phyloP scores from a whole-genome alignment of 768 basidiomycete genomes.

The Chiua virens region DNA sequence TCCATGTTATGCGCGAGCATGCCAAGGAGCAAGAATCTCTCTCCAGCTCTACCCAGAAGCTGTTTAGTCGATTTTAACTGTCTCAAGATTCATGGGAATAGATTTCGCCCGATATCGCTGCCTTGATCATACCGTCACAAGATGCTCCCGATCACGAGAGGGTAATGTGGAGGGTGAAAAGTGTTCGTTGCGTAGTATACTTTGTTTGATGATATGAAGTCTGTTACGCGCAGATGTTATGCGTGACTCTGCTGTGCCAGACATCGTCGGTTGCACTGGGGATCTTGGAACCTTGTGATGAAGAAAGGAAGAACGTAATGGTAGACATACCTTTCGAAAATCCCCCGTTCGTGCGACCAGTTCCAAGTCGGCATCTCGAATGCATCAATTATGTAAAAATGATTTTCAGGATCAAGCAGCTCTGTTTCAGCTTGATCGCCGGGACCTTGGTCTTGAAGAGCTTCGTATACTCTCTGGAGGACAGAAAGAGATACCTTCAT shows the following conservation, averaged over 20 bases:
- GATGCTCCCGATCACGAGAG: slow-evolving; percentile 80
- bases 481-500: slow-evolving; percentile 79
- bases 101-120: slow-evolving; percentile 9
- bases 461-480: slow-evolving; percentile 71
- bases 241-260: slow-evolving; percentile 82
- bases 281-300: slow-evolving; percentile 35
- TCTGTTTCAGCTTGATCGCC: slow-evolving; percentile 52
- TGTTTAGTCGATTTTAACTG: slow-evolving; percentile 96
- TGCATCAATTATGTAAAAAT: slow-evolving; percentile 82
- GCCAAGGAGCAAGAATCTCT: slow-evolving; percentile 90
- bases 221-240: slow-evolving; percentile 80
- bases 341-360: slow-evolving; percentile 83
- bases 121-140: slow-evolving; percentile 71
- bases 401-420: slow-evolving; percentile 73
- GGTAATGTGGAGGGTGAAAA: slow-evolving; percentile 95
- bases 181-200: slow-evolving; percentile 92
- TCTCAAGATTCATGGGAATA: slow-evolving; percentile 17
- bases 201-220: slow-evolving; percentile 88
- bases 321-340: slow-evolving; percentile 76
- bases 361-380: slow-evolving; percentile 96
- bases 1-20: slow-evolving; percentile 90
- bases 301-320: neutral
- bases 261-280: slow-evolving; percentile 58
- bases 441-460: slow-evolving; percentile 64
- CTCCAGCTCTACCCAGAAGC: slow-evolving; percentile 83